phyloP scores from a whole-genome alignment of 2,329 filamentous ascomycete genomes.

The Plectosphaerella sp. region DNA sequence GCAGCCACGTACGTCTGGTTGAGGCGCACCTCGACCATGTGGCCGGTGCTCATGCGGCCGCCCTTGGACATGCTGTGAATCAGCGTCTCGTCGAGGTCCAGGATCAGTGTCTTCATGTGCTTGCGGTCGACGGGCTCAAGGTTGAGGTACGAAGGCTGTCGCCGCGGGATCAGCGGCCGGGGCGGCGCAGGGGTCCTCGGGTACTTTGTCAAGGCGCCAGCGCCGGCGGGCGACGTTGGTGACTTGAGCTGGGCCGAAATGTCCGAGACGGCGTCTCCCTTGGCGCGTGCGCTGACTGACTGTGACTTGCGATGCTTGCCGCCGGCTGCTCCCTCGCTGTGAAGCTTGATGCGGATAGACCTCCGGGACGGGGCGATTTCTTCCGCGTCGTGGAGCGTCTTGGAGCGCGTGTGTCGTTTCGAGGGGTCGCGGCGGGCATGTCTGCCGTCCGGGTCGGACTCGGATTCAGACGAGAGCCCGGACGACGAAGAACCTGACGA shows the following conservation, averaged over 20 bases:
- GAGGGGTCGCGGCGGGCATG: conserved; percentile 20
- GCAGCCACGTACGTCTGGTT: conserved; percentile 66
- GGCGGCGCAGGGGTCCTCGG: conserved; percentile 86
- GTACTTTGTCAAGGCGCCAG: conserved; percentile 72
- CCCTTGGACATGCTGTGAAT: conserved; percentile 98
- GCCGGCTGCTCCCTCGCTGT: conserved; percentile 73
- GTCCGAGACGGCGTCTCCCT: conserved; percentile 37
- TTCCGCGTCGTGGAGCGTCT: conserved; percentile 54
- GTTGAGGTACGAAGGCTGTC: conserved; percentile 82
- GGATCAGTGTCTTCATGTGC: conserved; percentile 86
- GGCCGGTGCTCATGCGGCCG: conserved; percentile 89
- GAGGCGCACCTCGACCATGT: conserved; percentile 97
- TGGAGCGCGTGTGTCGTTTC: conserved; percentile 57
- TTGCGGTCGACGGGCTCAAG: conserved; percentile 46
- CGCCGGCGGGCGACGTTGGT: conserved; percentile 73
- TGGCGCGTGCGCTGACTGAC: conserved; percentile 39
- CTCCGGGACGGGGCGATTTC: conserved; percentile 66
- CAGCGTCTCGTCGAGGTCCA: conserved; percentile 94
- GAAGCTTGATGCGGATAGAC: conserved; percentile 86
- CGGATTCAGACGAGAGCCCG: conserved; percentile 66
- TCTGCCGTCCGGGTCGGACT: conserved; percentile 49
- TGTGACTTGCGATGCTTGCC: conserved; percentile 65
- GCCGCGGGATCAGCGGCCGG: conserved; percentile 80
- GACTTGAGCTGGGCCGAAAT: conserved; percentile 85
- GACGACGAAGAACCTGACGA: conserved; percentile 55